Evolutionary conservation across 352 stramenopile species (phyloP).

Genomic region (Elongisporangium undulatum): DNA sequence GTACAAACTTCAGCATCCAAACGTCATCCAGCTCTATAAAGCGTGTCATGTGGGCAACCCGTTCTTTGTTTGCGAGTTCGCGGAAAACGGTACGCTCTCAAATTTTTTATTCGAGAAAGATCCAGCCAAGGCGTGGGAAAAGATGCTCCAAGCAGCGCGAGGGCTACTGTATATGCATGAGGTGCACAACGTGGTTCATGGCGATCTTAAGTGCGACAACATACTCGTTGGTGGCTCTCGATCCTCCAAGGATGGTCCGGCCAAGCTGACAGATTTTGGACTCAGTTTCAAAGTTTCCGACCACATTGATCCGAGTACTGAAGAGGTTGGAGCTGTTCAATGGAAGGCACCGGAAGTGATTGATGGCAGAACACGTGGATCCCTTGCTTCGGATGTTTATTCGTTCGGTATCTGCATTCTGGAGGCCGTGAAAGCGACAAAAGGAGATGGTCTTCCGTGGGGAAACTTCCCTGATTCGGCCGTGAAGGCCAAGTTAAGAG

Average conservation of each 20-base stretch:
- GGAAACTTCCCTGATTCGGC: neutral
- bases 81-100: slow-evolving; percentile 9
- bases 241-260: neutral
- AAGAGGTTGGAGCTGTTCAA: slow-evolving; percentile 6
- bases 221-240: slow-evolving; percentile 41
- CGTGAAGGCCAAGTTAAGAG: slow-evolving; percentile 2
- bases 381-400: slow-evolving; percentile 15
- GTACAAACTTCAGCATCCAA: slow-evolving; percentile 16
- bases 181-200: slow-evolving; percentile 34
- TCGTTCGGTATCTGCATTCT: slow-evolving; percentile 18
- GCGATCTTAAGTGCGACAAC: slow-evolving; percentile 76
- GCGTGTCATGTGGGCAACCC: slow-evolving; percentile 15
- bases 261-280: slow-evolving; percentile 24
- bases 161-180: slow-evolving; percentile 50
- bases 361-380: neutral
- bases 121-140: no score
- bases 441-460: slow-evolving; percentile 7
- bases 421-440: slow-evolving; percentile 9
- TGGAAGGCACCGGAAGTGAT: slow-evolving; percentile 13
- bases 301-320: neutral
- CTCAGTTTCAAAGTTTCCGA: slow-evolving; percentile 7
- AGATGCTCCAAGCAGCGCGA: slow-evolving; percentile 1
- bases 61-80: slow-evolving; percentile 19
- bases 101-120: neutral
- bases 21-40: slow-evolving; percentile 17